A percentile compares a stretch with the other conserved stretches of the same genome.
phyloP scores from a whole-genome alignment of 768 basidiomycete genomes.

The Tremella mesenterica region DNA sequence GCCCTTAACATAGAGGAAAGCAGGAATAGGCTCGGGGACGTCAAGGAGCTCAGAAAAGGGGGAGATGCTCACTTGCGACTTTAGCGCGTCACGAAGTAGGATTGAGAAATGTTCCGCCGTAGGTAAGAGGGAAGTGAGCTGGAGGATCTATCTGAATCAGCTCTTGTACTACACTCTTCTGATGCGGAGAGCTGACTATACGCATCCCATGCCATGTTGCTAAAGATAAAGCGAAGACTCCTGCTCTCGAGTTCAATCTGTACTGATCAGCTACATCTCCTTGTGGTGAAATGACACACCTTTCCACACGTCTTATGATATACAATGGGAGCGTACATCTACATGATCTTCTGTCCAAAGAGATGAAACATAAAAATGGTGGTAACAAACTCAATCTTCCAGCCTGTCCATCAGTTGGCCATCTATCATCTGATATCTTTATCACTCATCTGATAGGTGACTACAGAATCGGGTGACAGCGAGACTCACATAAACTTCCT shows the following conservation, averaged over 20 bases:
- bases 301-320: constrained; percentile 85
- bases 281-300: constrained; percentile 40
- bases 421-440: neutral
- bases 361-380: constrained; percentile 81
- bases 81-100: constrained; percentile 77
- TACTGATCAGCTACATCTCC: neutral
- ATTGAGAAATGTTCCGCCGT: constrained; percentile 90
- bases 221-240: constrained; percentile 90
- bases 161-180: neutral
- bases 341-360: constrained; percentile 84
- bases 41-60: neutral
- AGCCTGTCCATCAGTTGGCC: too few relatives aligned
- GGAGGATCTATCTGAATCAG: constrained; percentile 54
- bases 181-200: constrained; percentile 55
- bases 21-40: neutral
- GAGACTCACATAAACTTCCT: constrained; percentile 80
- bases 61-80: constrained; percentile 52
- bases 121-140: constrained; percentile 83
- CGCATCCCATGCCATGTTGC: constrained; percentile 90
- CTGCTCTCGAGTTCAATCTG: constrained; percentile 74
- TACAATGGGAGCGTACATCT: constrained; percentile 84
- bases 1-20: neutral
- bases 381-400: constrained; percentile 82
- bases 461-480: neutral
- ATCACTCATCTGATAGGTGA: neutral